Base-by-base conservation (phyloP, 2,329 filamentous ascomycete species). In the Stagonosporopsis vannaccii region DNA sequence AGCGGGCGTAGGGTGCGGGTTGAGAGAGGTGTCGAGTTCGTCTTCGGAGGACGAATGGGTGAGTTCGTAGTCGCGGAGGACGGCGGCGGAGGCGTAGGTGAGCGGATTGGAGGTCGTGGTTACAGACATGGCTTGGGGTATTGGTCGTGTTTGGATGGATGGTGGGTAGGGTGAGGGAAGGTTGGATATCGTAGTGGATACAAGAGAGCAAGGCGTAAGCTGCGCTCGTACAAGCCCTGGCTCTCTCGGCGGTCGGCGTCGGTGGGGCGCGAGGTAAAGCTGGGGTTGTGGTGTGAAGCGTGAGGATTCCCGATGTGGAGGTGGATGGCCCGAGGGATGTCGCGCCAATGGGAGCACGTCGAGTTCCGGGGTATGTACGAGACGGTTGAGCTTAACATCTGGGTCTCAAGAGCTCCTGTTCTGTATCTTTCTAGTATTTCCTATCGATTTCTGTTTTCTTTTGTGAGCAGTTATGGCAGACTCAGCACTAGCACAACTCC, bases 31-130 rank as follows among this genome's bases (percentile, higher is more conserved):
- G 39, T 73, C 66, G 56, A 64, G 53, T 2, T 73, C 66, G 8
- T 57, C n/a, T n/a, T n/a, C 58, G n/a, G 43, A 44, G n/a, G 56
- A 50, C 20, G 77, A 76, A 58, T 81, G 77, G 55, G 79, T 77
- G 39, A 82, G 71, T 28, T 80, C 77, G 67, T 82, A 82, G 67
- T 82, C 80, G 51, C 72, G 71, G 20, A 83, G 75, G 20, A 74
- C 58, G 17, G 74, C 66, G 13, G 68, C 67, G 15, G 77, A 64
- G n/a, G 70, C 68, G 53, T 76, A 75, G 56, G 70, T 71, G 35
- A 68, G 63, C 15, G 75, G 69, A 64, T 77, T 79, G 53, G 72
- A 68, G 26, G 77, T 78, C 26, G 78, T 79, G n/a, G 77, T 80
- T 42, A 77, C 75, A 3, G 78, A 80, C 78, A 80, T 80, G 4